Percentiles rank a stretch among this genome's conserved stretches.
These are phyloP conservation scores for Nannizzia gypsea DNA, from an alignment of 2,329 filamentous ascomycete species.

Conservation along the genomic window DNA sequence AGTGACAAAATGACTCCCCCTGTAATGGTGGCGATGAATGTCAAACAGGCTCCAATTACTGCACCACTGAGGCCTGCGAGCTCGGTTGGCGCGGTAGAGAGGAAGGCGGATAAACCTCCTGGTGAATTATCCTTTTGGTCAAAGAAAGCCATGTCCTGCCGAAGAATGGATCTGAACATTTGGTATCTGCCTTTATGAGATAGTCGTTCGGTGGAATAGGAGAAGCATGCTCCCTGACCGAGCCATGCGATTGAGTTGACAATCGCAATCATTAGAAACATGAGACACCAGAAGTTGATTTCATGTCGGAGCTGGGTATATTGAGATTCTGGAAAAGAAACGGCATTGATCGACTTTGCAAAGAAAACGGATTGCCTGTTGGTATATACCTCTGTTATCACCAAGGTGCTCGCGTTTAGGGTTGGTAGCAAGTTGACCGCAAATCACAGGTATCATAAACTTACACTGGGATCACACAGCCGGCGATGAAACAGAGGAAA, in stretches of 20 bases:
- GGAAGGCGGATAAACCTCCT: constrained; percentile 74
- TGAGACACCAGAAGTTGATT: constrained; percentile 72
- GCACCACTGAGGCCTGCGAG: constrained; percentile 76
- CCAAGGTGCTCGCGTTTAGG: no score
- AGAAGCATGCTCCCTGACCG: constrained; percentile 62
- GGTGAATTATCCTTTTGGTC: constrained; percentile 70
- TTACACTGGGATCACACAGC: constrained; percentile 58
- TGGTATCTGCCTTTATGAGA: constrained; percentile 38
- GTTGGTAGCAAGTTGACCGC: background rate
- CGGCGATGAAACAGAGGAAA: constrained; percentile 60
- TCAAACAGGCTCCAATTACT: constrained; percentile 74
- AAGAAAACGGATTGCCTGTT: constrained; percentile 55
- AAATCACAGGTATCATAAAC: constrained; percentile 48
- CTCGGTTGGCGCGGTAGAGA: constrained; percentile 80
- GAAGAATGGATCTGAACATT: constrained; percentile 44
- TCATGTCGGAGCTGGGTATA: constrained; percentile 51
- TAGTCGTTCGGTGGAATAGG: constrained; percentile 57
- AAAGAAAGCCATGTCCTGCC: constrained; percentile 43
- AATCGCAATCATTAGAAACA: constrained; percentile 76
- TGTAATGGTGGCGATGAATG: constrained; percentile 66
- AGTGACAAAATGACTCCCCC: constrained; percentile 58
- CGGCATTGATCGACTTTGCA: constrained; percentile 68
- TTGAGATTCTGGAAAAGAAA: constrained; percentile 47
- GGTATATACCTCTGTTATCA: background rate
- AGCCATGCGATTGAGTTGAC: constrained; percentile 59